Percentiles rank a stretch among this genome's conserved stretches.
Conservation (phyloP, 2,329 filamentous ascomycete genomes). For the Incumbomyces delicatus region DNA sequence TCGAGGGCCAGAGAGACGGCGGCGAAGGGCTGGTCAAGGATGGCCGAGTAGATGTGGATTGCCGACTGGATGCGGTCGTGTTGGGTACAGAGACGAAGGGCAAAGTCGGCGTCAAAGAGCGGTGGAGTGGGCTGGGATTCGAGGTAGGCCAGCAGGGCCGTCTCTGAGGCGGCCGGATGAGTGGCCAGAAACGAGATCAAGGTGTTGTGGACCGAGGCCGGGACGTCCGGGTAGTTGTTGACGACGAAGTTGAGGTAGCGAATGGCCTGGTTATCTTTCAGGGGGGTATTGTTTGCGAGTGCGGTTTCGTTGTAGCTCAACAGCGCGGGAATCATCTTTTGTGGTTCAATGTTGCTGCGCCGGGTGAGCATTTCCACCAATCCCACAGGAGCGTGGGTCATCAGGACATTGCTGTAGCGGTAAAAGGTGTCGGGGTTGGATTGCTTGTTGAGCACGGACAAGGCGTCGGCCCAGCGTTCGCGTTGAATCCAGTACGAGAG, state of each 20-base stretch:
- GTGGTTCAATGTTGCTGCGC: conserved; percentile 72
- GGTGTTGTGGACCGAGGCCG: conserved; percentile 88
- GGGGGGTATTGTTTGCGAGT: conserved; percentile 46
- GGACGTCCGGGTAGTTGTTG: conserved; percentile 66
- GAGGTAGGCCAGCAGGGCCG: conserved; percentile 75
- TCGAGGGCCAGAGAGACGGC: conserved; percentile 87
- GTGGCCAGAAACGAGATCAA: conserved; percentile 93
- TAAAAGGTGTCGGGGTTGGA: conserved; percentile 90
- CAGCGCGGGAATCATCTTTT: conserved; percentile 83
- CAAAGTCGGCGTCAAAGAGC: conserved; percentile 90
- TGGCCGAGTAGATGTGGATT: conserved; percentile 93
- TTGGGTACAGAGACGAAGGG: conserved; percentile 87
- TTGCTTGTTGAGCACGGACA: conserved; percentile 85
- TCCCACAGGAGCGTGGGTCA: conserved; percentile 75
- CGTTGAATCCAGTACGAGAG: conserved; percentile 95
- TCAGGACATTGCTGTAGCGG: conserved; percentile 91
- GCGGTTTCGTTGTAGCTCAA: conserved; percentile 79
- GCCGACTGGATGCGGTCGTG: conserved; percentile 87
- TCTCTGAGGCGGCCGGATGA: conserved; percentile 71
- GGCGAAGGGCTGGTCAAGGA: conserved; percentile 78
- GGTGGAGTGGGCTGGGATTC: conserved; percentile 81
- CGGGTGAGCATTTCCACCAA: conserved; percentile 94
- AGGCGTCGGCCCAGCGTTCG: conserved; percentile 79
- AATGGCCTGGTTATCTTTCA: conserved; percentile 77
- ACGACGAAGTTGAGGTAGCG: conserved; percentile 91